Conservation (phyloP, 192 early-diverging fungal species). For the Phycomyces nitens region DNA sequence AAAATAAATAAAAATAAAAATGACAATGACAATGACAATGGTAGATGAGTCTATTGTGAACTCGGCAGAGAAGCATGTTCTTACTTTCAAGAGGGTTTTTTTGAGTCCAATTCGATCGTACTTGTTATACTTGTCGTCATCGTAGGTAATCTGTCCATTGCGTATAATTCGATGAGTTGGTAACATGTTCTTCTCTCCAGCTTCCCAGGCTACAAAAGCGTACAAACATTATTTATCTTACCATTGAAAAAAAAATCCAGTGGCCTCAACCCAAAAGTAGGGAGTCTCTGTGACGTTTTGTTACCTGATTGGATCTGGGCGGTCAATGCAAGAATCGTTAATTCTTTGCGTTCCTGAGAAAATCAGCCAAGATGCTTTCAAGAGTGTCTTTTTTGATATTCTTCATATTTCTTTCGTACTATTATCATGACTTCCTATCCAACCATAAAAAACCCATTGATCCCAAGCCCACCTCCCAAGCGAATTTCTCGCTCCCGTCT, state of each 20-base stretch:
- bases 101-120: constrained; percentile 2
- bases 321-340: background rate
- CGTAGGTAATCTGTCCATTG: constrained; percentile 11
- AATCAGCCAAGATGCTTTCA: background rate
- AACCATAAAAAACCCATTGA: constrained; percentile 13
- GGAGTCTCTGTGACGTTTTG: background rate
- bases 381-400: too few species aligned
- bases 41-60: background rate
- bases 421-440: constrained; percentile 12
- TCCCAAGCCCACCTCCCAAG: constrained; percentile 13
- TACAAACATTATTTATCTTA: background rate
- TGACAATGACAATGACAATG: background rate
- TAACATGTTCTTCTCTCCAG: constrained; percentile 9
- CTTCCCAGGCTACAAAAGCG: background rate
- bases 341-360: background rate
- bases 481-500: constrained; percentile 8
- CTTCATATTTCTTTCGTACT: background rate
- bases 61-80: background rate
- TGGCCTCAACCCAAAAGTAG: background rate
- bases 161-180: constrained; percentile 31
- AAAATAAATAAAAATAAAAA: background rate
- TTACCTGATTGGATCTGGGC: background rate
- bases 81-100: too few species aligned
- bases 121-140: constrained; percentile 38
- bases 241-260: background rate